These are phyloP conservation scores for Leishmania guyanensis DNA, from an alignment of 208 protist species.

Conservation along the genomic window DNA sequence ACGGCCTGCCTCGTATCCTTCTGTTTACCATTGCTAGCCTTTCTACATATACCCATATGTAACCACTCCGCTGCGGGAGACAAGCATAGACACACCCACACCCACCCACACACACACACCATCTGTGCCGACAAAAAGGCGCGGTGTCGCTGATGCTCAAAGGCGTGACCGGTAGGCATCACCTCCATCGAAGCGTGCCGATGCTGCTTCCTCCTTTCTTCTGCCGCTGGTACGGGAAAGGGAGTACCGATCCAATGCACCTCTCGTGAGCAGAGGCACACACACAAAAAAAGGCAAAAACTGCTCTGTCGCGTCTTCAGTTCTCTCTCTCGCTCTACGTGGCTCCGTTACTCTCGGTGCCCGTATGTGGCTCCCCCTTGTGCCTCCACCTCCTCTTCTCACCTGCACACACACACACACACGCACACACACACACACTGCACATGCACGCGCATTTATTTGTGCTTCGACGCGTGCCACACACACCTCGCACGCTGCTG, in stretches of 20 bases:
- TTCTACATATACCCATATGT: not conserved
- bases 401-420: not conserved
- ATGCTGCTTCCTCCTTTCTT: not conserved
- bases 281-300: not conserved
- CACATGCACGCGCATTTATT: not conserved
- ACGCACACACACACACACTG: not conserved
- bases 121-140: not conserved
- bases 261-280: not conserved
- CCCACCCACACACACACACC: not conserved
- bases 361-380: not conserved
- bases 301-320: not conserved
- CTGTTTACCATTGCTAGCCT: not conserved
- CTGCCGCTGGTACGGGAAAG: not conserved
- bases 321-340: not conserved
- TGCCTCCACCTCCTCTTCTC: not conserved
- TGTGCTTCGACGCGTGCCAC: not conserved
- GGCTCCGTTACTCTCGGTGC: not conserved
- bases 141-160: not conserved
- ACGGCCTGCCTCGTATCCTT: not conserved
- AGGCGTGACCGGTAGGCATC: not conserved
- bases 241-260: not conserved
- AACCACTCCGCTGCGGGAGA: not conserved
- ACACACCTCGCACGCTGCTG: not conserved
- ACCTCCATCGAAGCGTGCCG: not conserved
- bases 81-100: not conserved